Evolutionary conservation across 352 stramenopile species (phyloP).

Genomic region (Phytophthora quininea): DNA sequence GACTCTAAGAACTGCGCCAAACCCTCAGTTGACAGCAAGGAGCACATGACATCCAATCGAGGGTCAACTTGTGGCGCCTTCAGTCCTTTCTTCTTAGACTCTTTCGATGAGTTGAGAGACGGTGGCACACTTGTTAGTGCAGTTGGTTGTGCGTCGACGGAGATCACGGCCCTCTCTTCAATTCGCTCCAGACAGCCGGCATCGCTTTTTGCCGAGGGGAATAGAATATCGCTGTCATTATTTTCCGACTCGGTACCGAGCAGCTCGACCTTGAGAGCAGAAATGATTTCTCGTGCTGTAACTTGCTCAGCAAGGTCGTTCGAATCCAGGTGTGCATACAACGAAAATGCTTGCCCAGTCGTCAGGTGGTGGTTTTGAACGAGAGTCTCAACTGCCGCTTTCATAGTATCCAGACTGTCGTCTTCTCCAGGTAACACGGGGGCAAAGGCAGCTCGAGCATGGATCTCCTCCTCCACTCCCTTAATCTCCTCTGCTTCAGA

Average conservation of each 20-base stretch:
- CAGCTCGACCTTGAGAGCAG: slow-evolving; percentile 51
- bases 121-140: slow-evolving; percentile 19
- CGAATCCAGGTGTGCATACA: slow-evolving; percentile 67
- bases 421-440: slow-evolving; percentile 27
- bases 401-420: slow-evolving; percentile 46
- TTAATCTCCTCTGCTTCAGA: slow-evolving; percentile 12
- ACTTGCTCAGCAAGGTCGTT: slow-evolving; percentile 45
- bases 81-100: slow-evolving; percentile 21
- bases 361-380: slow-evolving; percentile 62
- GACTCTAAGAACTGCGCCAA: slow-evolving; percentile 66
- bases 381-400: slow-evolving; percentile 69
- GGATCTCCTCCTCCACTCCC: slow-evolving; percentile 32
- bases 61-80: slow-evolving; percentile 31
- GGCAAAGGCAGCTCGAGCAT: slow-evolving; percentile 31
- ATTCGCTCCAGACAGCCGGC: no score
- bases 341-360: slow-evolving; percentile 65
- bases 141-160: neutral
- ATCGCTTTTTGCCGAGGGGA: slow-evolving; percentile 3
- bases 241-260: slow-evolving; percentile 28
- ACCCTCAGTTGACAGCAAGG: slow-evolving; percentile 69
- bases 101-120: slow-evolving; percentile 9
- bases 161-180: no score
- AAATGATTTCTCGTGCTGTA: slow-evolving; percentile 66
- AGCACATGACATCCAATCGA: slow-evolving; percentile 82
- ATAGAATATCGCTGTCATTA: slow-evolving; percentile 15